These are phyloP conservation scores for Aspergillus hiratsukae DNA, from an alignment of 2,329 filamentous ascomycete species.

Conservation along the genomic window DNA sequence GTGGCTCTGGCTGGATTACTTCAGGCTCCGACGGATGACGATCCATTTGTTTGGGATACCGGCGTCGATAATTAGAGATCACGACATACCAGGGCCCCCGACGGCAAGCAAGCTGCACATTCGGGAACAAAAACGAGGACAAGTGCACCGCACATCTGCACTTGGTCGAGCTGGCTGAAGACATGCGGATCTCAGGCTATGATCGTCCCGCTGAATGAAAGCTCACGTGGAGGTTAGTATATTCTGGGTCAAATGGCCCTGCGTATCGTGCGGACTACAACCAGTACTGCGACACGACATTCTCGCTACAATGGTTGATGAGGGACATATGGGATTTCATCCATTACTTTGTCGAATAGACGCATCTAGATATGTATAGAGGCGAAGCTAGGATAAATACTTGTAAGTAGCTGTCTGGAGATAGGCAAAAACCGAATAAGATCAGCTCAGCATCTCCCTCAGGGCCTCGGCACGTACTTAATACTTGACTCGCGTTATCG, in stretches of 20 bases:
- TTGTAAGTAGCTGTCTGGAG: background rate
- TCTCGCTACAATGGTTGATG: background rate
- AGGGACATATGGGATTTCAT: background rate
- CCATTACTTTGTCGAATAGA: background rate
- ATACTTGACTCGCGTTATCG: background rate
- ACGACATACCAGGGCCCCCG: background rate
- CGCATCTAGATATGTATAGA: background rate
- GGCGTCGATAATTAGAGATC: background rate
- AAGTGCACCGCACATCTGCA: background rate
- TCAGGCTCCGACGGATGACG: background rate
- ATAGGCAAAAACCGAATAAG: background rate
- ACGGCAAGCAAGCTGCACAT: background rate
- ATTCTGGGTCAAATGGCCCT: background rate
- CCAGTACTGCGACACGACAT: background rate
- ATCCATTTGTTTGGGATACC: background rate
- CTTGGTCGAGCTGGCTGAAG: background rate
- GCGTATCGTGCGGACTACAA: background rate
- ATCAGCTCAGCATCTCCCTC: background rate
- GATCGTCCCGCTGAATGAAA: background rate
- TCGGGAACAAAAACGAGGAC: background rate
- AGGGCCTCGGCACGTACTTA: background rate
- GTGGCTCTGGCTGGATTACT: too few species aligned
- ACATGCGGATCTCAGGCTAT: background rate
- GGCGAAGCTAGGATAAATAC: background rate
- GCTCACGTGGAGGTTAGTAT: background rate